Evolutionary conservation across 2,329 filamentous ascomycete species (phyloP), one percentile per base, ranked within the genome.

Genomic region (Colletotrichum cereale): DNA sequence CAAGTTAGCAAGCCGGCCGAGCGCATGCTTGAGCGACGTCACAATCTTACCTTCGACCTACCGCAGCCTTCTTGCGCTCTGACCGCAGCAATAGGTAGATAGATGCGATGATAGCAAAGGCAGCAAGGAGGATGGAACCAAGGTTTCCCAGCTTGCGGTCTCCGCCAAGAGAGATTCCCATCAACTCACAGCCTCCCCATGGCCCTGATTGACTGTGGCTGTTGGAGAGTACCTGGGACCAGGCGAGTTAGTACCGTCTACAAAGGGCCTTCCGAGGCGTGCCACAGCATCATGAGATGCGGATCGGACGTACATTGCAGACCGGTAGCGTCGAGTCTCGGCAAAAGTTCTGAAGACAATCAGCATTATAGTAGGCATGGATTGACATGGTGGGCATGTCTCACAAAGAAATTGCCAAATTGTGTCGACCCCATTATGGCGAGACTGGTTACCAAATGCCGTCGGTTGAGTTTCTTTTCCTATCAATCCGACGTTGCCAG

Each of bases 61-160:
- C 96, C 67, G 96, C 96, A 67, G 96, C 96, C 81, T 93, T 91
- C 84, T 99, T 98, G 80, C 89, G 90, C 78, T 98, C 93, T 26
- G 96, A 97, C 75, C 90, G 88, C 83, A 92, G 89, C 81, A 98
- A 77, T 69, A 99, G 85, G 76, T 92, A 91, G 14, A 84, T 78
- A 5, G 92, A 86, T 11, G 88, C 84, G 29, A 89, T 77, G 76
- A 99, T 95, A 50, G 95, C 94, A 74, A 97, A 80, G 73, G 87
- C 94, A 73, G 90, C 92, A 50, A 98, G 81, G 56, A 99, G 75
- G 79, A 99, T 97, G 10, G 95, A 97, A n/a, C 96, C 96, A 75
- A 99, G 80, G 79, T 99, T 99, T 44, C 91, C 93, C 48, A 99
- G 84, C 77, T 92, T 83, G 74, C 88, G 85, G 65, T 84, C 89